A percentile compares a stretch with the other conserved stretches of the same genome.
Evolutionary conservation across 1,284 basidiomycete species (phyloP).

Genomic region (Boletellus deceptivus): DNA sequence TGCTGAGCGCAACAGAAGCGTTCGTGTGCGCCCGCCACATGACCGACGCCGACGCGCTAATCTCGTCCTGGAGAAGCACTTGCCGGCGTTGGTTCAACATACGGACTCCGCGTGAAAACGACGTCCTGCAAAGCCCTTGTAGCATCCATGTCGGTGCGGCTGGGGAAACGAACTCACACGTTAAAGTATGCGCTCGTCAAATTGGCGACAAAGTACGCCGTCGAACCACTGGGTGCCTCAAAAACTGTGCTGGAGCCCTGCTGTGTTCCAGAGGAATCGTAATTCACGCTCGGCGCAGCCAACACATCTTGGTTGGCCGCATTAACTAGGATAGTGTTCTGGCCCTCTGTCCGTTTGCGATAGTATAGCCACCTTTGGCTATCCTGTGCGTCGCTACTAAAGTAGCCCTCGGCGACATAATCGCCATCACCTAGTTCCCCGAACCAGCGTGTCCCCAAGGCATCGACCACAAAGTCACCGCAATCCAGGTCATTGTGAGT

Average conservation of each 20-base stretch:
- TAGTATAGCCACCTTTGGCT: conserved; percentile 87
- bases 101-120: conserved; percentile 85
- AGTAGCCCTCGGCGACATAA: conserved; percentile 75
- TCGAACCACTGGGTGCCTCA: conserved; percentile 61
- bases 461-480: conserved; percentile 95
- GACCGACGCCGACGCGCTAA: conserved; percentile 56
- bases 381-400: conserved; percentile 65
- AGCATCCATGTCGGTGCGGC: conserved; percentile 7
- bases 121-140: conserved; percentile 39
- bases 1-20: conserved; percentile 52
- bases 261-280: conserved; percentile 58
- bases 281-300: conserved; percentile 60
- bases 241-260: conserved; percentile 83
- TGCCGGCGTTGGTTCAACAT: conserved; percentile 85
- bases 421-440: conserved; percentile 92
- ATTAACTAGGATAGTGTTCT: conserved; percentile 90
- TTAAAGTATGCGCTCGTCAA: conserved; percentile 79
- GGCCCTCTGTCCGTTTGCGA: conserved; percentile 94
- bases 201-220: conserved; percentile 83
- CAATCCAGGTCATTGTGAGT: conserved; percentile 92
- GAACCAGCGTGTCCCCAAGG: conserved; percentile 91
- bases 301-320: conserved; percentile 78
- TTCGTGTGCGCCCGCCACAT: conserved; percentile 98
- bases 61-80: conserved; percentile 90
- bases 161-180: conserved; percentile 49